Evolutionary conservation across 495 filamentous ascomycete species (phyloP).

Genomic region (Penicillium desertorum): DNA sequence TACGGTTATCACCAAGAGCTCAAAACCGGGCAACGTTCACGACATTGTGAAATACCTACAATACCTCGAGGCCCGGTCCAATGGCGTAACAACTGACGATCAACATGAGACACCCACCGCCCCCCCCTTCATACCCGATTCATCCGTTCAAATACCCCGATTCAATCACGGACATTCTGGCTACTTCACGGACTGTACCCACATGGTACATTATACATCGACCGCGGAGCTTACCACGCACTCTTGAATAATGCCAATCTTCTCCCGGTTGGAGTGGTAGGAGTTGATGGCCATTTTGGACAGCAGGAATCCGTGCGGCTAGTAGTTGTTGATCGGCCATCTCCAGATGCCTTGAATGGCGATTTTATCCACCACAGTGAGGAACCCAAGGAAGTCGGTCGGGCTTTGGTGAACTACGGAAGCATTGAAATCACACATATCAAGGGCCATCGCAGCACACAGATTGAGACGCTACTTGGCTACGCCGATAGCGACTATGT

Average conservation of each 20-base stretch:
- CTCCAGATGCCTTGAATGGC: constrained; percentile 40
- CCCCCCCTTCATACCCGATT: constrained; percentile 91
- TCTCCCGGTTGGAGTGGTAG: constrained; percentile 85
- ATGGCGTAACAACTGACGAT: constrained; percentile 22
- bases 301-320: constrained; percentile 90
- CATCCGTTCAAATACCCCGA: constrained; percentile 78
- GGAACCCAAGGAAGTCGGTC: constrained; percentile 73
- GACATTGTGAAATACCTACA: constrained; percentile 84
- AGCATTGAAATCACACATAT: constrained; percentile 77
- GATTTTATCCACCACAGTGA: constrained; percentile 45
- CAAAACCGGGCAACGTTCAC: constrained; percentile 86
- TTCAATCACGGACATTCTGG: constrained; percentile 95
- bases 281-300: constrained; percentile 80
- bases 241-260: constrained; percentile 81
- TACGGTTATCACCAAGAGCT: constrained; percentile 89
- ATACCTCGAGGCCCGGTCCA: constrained; percentile 37
- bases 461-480: constrained; percentile 75
- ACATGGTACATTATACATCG: constrained; percentile 89
- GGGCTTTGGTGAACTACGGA: constrained; percentile 94
- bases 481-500: constrained; percentile 97
- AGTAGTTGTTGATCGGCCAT: constrained; percentile 64
- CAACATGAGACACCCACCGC: constrained; percentile 21
- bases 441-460: constrained; percentile 76
- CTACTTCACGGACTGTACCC: constrained; percentile 90
- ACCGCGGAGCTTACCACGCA: constrained; percentile 79